Conservation (phyloP, 768 basidiomycete genomes). For the Termitomyces sp. region DNA sequence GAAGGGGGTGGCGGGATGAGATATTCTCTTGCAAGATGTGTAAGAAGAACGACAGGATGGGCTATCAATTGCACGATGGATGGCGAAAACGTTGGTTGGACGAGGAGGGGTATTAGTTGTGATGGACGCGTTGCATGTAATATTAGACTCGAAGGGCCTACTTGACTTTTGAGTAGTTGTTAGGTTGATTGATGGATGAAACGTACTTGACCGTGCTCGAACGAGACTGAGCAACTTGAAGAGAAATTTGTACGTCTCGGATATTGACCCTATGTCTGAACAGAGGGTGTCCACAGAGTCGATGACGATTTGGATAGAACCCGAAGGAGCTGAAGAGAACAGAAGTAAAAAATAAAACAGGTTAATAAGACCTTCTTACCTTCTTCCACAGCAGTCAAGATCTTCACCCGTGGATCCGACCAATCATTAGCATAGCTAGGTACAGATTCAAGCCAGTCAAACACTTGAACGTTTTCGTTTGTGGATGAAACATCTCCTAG, state of each 20-base stretch:
- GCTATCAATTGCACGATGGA: slow-evolving; percentile 61
- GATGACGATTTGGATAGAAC: slow-evolving; percentile 59
- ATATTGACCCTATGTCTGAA: slow-evolving; percentile 51
- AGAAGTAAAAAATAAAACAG: slow-evolving; percentile 11
- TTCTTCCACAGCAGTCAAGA: slow-evolving; percentile 40
- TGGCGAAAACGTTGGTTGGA: slow-evolving; percentile 60
- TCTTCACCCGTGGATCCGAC: slow-evolving; percentile 28
- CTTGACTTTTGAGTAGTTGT: background rate
- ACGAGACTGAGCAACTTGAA: slow-evolving; percentile 42
- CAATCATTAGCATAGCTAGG: slow-evolving; percentile 48
- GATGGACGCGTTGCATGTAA: slow-evolving; percentile 52
- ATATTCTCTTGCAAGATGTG: slow-evolving; percentile 66
- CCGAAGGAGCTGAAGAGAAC: slow-evolving; percentile 29
- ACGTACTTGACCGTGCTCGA: slow-evolving; percentile 44
- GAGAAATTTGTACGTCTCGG: slow-evolving; percentile 53
- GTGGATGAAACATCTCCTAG: slow-evolving; percentile 17
- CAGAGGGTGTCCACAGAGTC: slow-evolving; percentile 71
- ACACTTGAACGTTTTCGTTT: slow-evolving; percentile 30
- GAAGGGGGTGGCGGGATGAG: slow-evolving; percentile 67
- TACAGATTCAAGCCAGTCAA: slow-evolving; percentile 49
- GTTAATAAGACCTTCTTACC: slow-evolving; percentile 22
- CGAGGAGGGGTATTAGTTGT: slow-evolving; percentile 50
- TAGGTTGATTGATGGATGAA: background rate
- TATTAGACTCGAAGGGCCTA: slow-evolving; percentile 56
- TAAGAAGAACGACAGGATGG: slow-evolving; percentile 68